Percentiles rank a stretch among this genome's conserved stretches.
Evolutionary conservation across 345 rosid genomes (phyloP).

Genomic region (Odontarrhena argentea): DNA sequence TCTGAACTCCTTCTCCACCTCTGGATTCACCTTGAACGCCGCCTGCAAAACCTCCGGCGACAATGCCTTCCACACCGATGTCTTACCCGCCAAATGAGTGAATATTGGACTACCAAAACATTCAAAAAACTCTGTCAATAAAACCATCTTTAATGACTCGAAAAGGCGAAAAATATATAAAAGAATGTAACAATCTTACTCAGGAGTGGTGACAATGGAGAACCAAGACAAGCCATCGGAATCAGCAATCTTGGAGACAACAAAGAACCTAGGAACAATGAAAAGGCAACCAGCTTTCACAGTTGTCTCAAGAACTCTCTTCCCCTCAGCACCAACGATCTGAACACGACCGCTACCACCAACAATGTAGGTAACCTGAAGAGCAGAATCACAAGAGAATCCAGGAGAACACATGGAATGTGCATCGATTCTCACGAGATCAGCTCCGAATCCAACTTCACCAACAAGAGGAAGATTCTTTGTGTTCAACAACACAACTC

Average conservation of each 20-base stretch:
- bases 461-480: constrained; percentile 85
- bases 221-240: constrained; percentile 81
- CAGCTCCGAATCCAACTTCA: constrained; percentile 86
- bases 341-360: constrained; percentile 77
- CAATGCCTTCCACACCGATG: constrained; percentile 75
- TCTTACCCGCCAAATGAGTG: constrained; percentile 90
- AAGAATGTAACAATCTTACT: constrained; percentile 48
- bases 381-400: constrained; percentile 89
- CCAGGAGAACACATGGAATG: constrained; percentile 97
- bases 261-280: constrained; percentile 86
- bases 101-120: constrained; percentile 64
- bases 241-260: constrained; percentile 82
- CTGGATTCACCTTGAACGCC: constrained; percentile 61
- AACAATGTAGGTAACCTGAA: constrained; percentile 82
- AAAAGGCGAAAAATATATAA: too few relatives aligned
- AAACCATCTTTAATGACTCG: not conserved
- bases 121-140: not conserved
- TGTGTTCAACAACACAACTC: constrained; percentile 83
- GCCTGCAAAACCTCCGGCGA: constrained; percentile 82
- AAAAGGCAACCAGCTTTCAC: constrained; percentile 70
- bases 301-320: constrained; percentile 67
- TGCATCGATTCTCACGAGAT: constrained; percentile 74
- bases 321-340: constrained; percentile 73
- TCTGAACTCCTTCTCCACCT: constrained; percentile 62
- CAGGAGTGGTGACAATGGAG: constrained; percentile 85